Evolutionary conservation across 768 basidiomycete species (phyloP), one percentile per base, ranked within the genome.

Genomic region (Coprinopsis strossmayeri): DNA sequence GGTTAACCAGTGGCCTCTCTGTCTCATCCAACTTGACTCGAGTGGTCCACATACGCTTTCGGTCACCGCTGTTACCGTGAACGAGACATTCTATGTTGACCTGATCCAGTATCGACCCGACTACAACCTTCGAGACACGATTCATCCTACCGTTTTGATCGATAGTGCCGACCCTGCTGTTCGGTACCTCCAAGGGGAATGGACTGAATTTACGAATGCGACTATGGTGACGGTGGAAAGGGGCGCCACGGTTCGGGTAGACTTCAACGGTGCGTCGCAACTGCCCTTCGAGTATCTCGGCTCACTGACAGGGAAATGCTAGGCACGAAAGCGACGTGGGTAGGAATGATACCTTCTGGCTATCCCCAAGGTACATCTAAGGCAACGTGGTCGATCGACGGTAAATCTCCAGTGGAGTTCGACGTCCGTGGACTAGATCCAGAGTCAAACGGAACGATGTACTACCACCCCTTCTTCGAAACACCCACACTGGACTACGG

Each of bases 291-390:
- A 13, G 5, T 3, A 40, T 25, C 12, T 5, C 2, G 15, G 17
- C 25, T 28, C 17, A 20, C 38, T 7, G 37, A 40, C 28, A 20
- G n/a, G 35, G 18, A 34, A 5, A 27, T 24, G 41, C 2, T 27
- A 66, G 64, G 64, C 0, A 63, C 56, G 9, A 56, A 54, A 2
- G 48, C 64, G 7, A 59, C 47, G 9, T 61, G 60, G 59, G 34
- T 57, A 3, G 60, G 60, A 13, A 52, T 42, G 15, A 43, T 57
- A 17, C 61, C 61, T 2, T 54, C 37, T 10, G 57, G 55, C 25
- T 50, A 53, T 2, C 47, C 57, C 0, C 48, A 54, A n/a, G 45
- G 47, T 10, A 24, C 50, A 5, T 40, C 58, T 0, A 52, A 38
- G 5, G 61, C 57, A 2, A 53, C 54, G 12, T 67, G 60, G 40